phyloP scores from a whole-genome alignment of 1,139 yeast genomes.

The Debaryomyces fabryi region DNA sequence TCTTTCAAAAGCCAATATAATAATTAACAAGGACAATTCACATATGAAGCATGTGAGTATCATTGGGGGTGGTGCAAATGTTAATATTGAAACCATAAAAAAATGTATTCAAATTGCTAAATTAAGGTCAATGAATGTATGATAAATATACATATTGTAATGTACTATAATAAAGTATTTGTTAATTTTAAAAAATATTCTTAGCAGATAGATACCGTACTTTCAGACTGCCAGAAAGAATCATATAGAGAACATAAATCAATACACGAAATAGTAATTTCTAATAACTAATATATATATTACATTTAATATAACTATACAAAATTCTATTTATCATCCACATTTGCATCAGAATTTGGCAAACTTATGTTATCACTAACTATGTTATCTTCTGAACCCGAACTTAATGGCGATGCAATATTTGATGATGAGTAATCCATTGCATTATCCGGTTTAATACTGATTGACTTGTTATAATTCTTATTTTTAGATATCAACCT shows the following conservation, averaged over 20 bases:
- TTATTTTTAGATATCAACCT: slow-evolving; percentile 35
- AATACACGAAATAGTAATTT: neutral
- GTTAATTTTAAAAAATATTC: neutral
- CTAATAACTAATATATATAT: neutral
- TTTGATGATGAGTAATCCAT: slow-evolving; percentile 8
- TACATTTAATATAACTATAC: neutral
- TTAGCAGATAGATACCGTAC: neutral
- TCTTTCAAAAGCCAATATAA: slow-evolving; percentile 44
- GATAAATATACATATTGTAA: slow-evolving; percentile 1
- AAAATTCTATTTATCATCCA: slow-evolving; percentile 3
- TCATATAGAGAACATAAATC: neutral
- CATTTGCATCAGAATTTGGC: slow-evolving; percentile 4
- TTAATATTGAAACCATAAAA: slow-evolving; percentile 49
- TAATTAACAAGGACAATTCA: slow-evolving; percentile 27
- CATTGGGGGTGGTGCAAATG: slow-evolving; percentile 46
- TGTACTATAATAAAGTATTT: neutral
- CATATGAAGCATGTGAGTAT: slow-evolving; percentile 34
- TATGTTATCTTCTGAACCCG: slow-evolving; percentile 13
- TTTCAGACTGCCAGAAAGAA: neutral
- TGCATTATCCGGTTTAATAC: slow-evolving; percentile 16
- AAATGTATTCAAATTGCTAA: slow-evolving; percentile 50
- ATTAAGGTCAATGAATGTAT: slow-evolving; percentile 23
- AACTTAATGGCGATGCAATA: slow-evolving; percentile 11
- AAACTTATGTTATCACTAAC: slow-evolving; percentile 11
- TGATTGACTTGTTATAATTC: slow-evolving; percentile 26